Base-by-base conservation (phyloP, 768 basidiomycete species). In the Dioszegia aurantiaca region DNA sequence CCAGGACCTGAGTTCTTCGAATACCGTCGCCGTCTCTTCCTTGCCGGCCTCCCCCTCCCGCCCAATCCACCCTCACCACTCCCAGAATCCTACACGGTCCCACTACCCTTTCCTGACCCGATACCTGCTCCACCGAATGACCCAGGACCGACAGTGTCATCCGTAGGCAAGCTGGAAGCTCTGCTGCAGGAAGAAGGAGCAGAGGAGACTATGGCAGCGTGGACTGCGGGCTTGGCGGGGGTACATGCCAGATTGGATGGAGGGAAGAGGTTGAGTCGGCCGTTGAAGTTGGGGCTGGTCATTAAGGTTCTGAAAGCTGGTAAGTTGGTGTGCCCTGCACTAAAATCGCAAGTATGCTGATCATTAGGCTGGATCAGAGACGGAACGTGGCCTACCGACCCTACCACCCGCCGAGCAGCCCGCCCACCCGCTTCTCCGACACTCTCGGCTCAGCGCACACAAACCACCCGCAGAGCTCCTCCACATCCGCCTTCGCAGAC, bases 1-100 rank as follows among this genome's bases (percentile, higher is more conserved):
- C 24, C 47, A 73, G 71, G 71, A 4, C 55, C 68, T 14, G 64
- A 70, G 45, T 70, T 66, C 58, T 73, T 69, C 58, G 63, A 73
- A 58, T 70, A 70, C 40, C 55, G 71, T 4, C 64, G 71, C 16
- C 27, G 47, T 11, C 59, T 68, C 21, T 73, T 70, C 56, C 58
- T 73, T 14, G 64, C 71, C 8, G 61, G 61, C 27, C 44, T 39
- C 5, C 57, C 68, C 37, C 28, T 55, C n/a, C 61, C 62, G 1
- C 45, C 57, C 10, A 23, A 51, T 12, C 55, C 14, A 39, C 51
- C 8, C 4, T 21, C 17, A 16, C 30, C 11, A 12, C 47, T 61
- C n/a, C 62, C 62, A 24, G 9, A 47, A 30, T 41, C 47, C 28
- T 65, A 65, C 27, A 47, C 51, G 21, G 56, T 69, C n/a, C 56